Conservation (phyloP, 2,329 filamentous ascomycete genomes). For the Kalmusia sp. region DNA sequence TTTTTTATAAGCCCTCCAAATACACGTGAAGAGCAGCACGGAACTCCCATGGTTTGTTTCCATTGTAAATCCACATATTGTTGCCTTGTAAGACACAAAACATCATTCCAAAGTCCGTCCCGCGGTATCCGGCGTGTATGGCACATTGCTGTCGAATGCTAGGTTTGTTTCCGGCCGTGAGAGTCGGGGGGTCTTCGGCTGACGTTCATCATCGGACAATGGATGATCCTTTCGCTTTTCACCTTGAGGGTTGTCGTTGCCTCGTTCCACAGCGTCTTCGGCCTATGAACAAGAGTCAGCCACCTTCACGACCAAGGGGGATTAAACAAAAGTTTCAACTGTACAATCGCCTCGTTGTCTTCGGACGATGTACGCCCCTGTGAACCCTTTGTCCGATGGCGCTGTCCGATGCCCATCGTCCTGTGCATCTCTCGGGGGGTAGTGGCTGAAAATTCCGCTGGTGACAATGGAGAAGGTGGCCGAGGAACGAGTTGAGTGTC, state of each 20-base stretch:
- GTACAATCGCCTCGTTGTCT: not conserved
- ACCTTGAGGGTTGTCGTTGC: not conserved
- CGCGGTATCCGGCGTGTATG: not conserved
- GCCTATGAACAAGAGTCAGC: not conserved
- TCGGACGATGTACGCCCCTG: not conserved
- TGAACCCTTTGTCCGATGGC: not conserved
- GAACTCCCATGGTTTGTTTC: no score
- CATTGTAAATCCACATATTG: no score
- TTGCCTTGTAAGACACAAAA: no score
- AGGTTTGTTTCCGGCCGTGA: not conserved
- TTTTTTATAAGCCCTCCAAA: no score
- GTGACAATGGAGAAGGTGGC: not conserved
- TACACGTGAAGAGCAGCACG: no score
- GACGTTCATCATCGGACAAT: not conserved
- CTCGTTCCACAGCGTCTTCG: not conserved
- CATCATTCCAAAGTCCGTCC: no score
- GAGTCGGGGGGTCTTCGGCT: slow-evolving; percentile 4
- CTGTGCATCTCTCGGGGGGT: not conserved
- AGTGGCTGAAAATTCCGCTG: not conserved
- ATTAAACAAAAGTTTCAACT: not conserved
- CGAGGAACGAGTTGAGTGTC: slow-evolving; percentile 4
- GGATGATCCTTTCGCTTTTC: slow-evolving; percentile 1
- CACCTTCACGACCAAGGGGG: no score
- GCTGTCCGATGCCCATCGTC: not conserved
- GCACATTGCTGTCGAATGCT: slow-evolving; percentile 2